These are phyloP conservation scores for Cenchrus purpureus DNA, from an alignment of 176 grass and related monocot genomes.

Conservation along the genomic window DNA sequence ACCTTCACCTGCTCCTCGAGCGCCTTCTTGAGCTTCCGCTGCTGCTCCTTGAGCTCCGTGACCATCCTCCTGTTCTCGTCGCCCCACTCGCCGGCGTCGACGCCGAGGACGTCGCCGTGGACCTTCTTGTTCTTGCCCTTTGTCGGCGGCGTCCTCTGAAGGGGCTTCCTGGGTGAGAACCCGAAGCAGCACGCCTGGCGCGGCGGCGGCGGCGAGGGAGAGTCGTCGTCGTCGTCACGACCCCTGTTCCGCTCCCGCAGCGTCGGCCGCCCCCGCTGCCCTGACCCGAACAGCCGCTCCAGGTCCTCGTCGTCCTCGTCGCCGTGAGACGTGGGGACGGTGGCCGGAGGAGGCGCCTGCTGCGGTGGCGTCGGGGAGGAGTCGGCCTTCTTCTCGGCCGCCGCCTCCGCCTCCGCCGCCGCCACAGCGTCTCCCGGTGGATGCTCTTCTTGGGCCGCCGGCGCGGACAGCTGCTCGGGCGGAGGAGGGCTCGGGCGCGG, in stretches of 20 bases:
- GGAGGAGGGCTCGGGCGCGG: neutral
- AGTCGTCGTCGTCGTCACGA: neutral
- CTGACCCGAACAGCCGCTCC: conserved; percentile 48
- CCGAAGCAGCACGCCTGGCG: conserved; percentile 76
- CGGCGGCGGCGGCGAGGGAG: conserved; percentile 24
- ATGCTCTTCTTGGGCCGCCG: neutral
- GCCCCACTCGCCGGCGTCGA: conserved; percentile 59
- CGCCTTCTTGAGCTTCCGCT: conserved; percentile 75
- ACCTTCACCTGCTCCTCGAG: conserved; percentile 82
- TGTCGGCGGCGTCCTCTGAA: neutral
- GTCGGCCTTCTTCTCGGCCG: too few species aligned
- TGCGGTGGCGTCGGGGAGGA: neutral
- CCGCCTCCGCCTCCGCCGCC: too few species aligned
- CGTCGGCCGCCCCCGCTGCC: conserved; percentile 30
- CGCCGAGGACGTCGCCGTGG: conserved; percentile 39
- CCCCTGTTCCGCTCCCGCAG: conserved; percentile 43
- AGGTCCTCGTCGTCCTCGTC: conserved; percentile 7
- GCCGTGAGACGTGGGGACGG: neutral
- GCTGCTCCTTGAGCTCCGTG: conserved; percentile 69
- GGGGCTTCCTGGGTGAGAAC: conserved; percentile 68
- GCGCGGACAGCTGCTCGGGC: neutral
- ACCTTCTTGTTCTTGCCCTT: conserved; percentile 45
- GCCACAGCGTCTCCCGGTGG: too few species aligned
- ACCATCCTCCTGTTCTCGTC: conserved; percentile 55
- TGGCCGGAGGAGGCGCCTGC: neutral